Evolutionary conservation across 176 grass and related monocot species (phyloP), one percentile per base, ranked within the genome.

Genomic region (Carex kokanica): DNA sequence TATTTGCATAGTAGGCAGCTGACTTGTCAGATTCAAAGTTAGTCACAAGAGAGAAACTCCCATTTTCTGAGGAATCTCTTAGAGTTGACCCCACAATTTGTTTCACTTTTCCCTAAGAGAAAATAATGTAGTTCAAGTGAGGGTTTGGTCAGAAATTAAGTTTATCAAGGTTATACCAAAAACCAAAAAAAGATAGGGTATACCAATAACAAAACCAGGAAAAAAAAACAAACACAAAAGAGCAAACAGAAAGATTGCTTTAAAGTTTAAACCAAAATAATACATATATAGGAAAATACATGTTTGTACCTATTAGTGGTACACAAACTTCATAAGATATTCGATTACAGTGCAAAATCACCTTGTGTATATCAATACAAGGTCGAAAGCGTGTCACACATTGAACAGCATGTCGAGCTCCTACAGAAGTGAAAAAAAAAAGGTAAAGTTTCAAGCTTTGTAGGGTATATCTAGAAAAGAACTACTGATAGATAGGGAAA

Each of bases 351-450:
- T 14, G 64, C 16, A 14, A 43, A 83, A 85, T 5, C 20, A 98
- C 89, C 96, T 99, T 92, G 86, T 99, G 96, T 61, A 99, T 93
- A 87, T 99, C 93, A 15, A 99, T 95, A 51, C 93, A 99, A 2
- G 96, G 93, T 16, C 86, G 90, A 86, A 99, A 95, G 65, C 45
- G 75, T 27, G 88, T 82, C 0, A 84, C 29, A 58, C 93, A 95
- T 25, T 41, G 47, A 41, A 90, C 10, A 1, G 41, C 47, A 65
- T 81, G 64, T 29, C 68, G 12, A 57, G 82, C 83, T 86, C 83
- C 72, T 71, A 52, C 38, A 83, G 25, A 85, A 86, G 13, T 64
- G 53, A 60, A 60, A 10, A 32, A 13, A 49, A 81, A 77, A 41
- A 43, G 12, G 16, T 60, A 38, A 61, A 18, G n/a, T 60, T 3